Evolutionary conservation across 2,329 filamentous ascomycete species (phyloP), one percentile per base, ranked within the genome.

Genomic region (Aspergillus chevalieri): DNA sequence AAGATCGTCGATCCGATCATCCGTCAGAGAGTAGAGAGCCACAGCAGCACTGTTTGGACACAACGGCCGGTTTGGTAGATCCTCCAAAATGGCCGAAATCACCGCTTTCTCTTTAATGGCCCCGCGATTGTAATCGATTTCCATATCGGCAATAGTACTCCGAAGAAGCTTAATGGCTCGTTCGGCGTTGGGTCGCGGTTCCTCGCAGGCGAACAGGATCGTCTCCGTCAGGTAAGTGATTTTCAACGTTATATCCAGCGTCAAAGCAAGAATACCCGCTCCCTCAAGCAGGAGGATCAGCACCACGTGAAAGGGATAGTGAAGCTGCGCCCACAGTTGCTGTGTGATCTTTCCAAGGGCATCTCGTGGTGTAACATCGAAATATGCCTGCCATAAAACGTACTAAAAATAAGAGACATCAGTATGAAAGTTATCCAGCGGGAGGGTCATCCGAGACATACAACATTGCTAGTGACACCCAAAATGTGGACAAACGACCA

Each of bases 271-370:
- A 44, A 84, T 77, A 54, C 85, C 81, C 6, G 80, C 81, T 36
- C 80, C 83, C 58, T 85, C 82, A 42, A 84, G 77, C n/a, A 84
- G 76, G 6, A 86, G 75, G 12, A 84, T 77, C 28, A 86, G 75
- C 5, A 78, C 70, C 2, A 85, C 73, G 55, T 86, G 82, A 57
- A 85, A 80, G 0, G 82, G 82, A 51, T 84, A 80, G 65, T 85
- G 83, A 26, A 72, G 60, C 41, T 68, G 65, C 21, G 66, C 65
- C 71, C 71, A 73, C 14, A 81, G 65, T 46, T 83, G 79, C 55
- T 86, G 83, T 4, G 79, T 76, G 43, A 81, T 70, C 26, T 71
- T 77, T 34, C 77, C 76, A 52, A 78, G 76, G 48, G 72, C 69
- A 28, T 71, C 69, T 45, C 64, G 73, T 51, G 65, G 79, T 64